phyloP scores from a whole-genome alignment of 495 filamentous ascomycete genomes.

The Hapsidospora chrysogenum region DNA sequence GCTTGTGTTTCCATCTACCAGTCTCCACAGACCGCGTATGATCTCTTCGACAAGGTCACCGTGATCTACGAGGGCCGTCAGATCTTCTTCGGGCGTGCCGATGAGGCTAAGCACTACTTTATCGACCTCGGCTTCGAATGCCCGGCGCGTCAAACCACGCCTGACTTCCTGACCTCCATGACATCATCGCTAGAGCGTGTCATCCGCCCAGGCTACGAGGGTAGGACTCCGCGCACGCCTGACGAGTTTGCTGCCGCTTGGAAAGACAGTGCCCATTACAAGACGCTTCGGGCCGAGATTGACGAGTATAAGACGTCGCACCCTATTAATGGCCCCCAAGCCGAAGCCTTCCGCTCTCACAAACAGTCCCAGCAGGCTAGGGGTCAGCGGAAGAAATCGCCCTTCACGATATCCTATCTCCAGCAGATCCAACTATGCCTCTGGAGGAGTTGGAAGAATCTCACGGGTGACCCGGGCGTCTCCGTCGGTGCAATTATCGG shows the following conservation, averaged over 20 bases:
- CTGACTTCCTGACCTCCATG: conserved; percentile 52
- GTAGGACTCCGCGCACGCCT: conserved; percentile 48
- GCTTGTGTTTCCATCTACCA: conserved; percentile 57
- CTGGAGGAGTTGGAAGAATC: conserved; percentile 32
- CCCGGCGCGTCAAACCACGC: conserved; percentile 33
- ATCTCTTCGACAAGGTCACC: conserved; percentile 44
- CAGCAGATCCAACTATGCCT: conserved; percentile 34
- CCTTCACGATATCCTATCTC: conserved; percentile 31
- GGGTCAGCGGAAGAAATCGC: conserved; percentile 16
- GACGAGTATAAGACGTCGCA: conserved; percentile 23
- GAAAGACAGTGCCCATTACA: conserved; percentile 35
- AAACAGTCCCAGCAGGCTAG: conserved; percentile 18
- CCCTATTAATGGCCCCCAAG: conserved; percentile 17
- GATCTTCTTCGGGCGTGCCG: conserved; percentile 41
- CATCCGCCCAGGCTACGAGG: conserved; percentile 42
- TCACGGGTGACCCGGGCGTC: conserved; percentile 39
- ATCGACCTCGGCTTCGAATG: conserved; percentile 31
- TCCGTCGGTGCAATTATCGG: conserved; percentile 39
- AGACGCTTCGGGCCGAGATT: conserved; percentile 32
- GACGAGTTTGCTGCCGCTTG: conserved; percentile 52
- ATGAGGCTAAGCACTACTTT: conserved; percentile 38
- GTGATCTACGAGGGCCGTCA: conserved; percentile 47
- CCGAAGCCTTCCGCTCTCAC: conserved; percentile 35
- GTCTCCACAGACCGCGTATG: conserved; percentile 49
- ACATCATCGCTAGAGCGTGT: conserved; percentile 49